Conservation (phyloP, 2,329 filamentous ascomycete genomes). For the Trichoderma cornu-damae region DNA sequence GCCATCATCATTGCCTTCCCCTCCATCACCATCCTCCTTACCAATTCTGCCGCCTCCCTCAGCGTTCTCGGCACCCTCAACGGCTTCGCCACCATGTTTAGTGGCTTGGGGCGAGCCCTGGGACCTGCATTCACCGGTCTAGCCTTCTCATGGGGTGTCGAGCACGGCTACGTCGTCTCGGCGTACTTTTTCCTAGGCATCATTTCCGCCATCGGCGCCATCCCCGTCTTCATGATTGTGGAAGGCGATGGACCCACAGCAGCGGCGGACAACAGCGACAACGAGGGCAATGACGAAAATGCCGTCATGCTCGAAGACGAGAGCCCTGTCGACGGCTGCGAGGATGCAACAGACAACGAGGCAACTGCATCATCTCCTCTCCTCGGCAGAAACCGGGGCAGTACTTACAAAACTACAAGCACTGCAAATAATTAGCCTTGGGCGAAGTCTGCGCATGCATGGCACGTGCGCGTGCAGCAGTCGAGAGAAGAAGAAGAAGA, state of each 20-base stretch:
- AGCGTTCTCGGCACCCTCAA: conserved; percentile 79
- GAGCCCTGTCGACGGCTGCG: conserved; percentile 24
- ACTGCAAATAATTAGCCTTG: background rate
- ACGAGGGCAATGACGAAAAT: conserved; percentile 32
- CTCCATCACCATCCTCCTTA: conserved; percentile 82
- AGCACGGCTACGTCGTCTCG: conserved; percentile 68
- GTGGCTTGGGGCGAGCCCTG: conserved; percentile 70
- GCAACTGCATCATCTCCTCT: conserved; percentile 22
- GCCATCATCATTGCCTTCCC: conserved; percentile 82
- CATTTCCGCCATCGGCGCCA: conserved; percentile 58
- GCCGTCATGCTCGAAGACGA: conserved; percentile 24
- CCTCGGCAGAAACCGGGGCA: conserved; percentile 5
- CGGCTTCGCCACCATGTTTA: conserved; percentile 79
- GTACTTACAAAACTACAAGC: conserved; percentile 1
- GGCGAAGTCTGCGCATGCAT: background rate
- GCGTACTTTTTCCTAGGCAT: conserved; percentile 75
- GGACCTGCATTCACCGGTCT: conserved; percentile 72
- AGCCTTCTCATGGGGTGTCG: conserved; percentile 70
- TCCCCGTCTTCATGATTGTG: conserved; percentile 69
- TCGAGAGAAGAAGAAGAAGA: background rate
- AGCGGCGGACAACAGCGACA: conserved; percentile 31
- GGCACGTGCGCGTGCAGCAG: background rate
- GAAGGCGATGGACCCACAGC: conserved; percentile 63
- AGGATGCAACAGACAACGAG: conserved; percentile 20
- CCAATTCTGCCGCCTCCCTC: conserved; percentile 74